These are phyloP conservation scores for Moesziomyces sp. DNA, from an alignment of 1,284 basidiomycete genomes.

Conservation along the genomic window DNA sequence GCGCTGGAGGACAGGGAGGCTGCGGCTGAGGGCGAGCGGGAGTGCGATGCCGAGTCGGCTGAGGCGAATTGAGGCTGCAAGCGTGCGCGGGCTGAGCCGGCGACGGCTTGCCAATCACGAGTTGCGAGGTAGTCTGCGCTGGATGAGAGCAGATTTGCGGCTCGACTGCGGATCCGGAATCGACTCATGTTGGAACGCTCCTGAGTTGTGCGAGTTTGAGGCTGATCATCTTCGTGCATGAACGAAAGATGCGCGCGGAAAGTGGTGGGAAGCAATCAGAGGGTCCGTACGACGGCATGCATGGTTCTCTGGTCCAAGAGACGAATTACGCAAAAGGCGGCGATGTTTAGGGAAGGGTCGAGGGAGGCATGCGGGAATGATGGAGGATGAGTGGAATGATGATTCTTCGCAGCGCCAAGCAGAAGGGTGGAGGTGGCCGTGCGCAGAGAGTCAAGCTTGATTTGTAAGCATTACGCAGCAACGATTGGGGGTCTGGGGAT, in stretches of 20 bases:
- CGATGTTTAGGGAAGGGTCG: neutral
- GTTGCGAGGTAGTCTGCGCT: slow-evolving; percentile 38
- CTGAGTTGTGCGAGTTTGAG: slow-evolving; percentile 19
- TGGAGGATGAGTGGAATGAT: neutral
- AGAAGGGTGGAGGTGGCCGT: neutral
- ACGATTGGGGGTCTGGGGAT: neutral
- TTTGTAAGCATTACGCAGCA: neutral
- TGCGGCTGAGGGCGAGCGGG: slow-evolving; percentile 8
- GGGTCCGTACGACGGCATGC: neutral
- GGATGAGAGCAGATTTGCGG: slow-evolving; percentile 31
- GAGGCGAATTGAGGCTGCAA: slow-evolving; percentile 21
- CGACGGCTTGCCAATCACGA: slow-evolving; percentile 40
- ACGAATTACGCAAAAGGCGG: neutral
- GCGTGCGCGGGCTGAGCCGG: slow-evolving; percentile 24
- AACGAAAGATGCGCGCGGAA: neutral
- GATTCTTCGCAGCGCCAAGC: neutral
- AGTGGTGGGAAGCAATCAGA: slow-evolving; percentile 1
- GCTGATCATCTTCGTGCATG: slow-evolving; percentile 29
- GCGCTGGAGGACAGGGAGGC: slow-evolving; percentile 18
- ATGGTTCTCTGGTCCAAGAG: slow-evolving; percentile 2
- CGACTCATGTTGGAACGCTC: slow-evolving; percentile 37
- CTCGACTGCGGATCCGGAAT: slow-evolving; percentile 36
- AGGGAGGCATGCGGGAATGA: neutral
- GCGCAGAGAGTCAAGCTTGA: neutral
- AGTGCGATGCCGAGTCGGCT: neutral